Evolutionary conservation across 2,329 filamentous ascomycete species (phyloP).

Genomic region (Penicillium fuscoglaucum): DNA sequence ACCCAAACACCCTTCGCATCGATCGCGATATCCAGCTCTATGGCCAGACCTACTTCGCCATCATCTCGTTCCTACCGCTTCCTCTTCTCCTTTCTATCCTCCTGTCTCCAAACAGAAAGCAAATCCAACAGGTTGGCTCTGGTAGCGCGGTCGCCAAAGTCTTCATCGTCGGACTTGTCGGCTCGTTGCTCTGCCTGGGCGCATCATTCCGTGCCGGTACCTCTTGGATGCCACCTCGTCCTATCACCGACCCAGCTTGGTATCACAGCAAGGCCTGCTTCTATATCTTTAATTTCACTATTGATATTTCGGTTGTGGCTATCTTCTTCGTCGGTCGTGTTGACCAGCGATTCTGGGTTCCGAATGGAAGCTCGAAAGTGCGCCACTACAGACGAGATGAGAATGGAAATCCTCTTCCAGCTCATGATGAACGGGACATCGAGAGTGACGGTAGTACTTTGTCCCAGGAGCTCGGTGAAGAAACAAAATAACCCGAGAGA

Average conservation of each 20-base stretch:
- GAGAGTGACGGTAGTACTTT: neutral
- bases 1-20: slow-evolving; percentile 49
- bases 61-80: slow-evolving; percentile 67
- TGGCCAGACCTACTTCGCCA: slow-evolving; percentile 60
- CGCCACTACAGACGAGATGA: slow-evolving; percentile 12
- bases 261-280: slow-evolving; percentile 72
- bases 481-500: neutral
- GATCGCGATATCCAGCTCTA: slow-evolving; percentile 67
- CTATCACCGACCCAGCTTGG: slow-evolving; percentile 60
- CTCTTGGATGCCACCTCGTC: slow-evolving; percentile 54
- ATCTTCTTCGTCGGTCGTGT: slow-evolving; percentile 68
- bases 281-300: slow-evolving; percentile 74
- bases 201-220: slow-evolving; percentile 68
- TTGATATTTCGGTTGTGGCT: slow-evolving; percentile 70
- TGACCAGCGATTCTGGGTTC: slow-evolving; percentile 73
- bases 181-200: slow-evolving; percentile 64
- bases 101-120: slow-evolving; percentile 46
- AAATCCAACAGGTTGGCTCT: slow-evolving; percentile 62
- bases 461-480: neutral
- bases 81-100: slow-evolving; percentile 54
- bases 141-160: slow-evolving; percentile 69
- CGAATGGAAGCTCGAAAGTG: slow-evolving; percentile 54
- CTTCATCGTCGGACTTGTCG: slow-evolving; percentile 60
- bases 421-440: neutral
- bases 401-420: neutral